Base-by-base conservation (phyloP, 2,329 filamentous ascomycete genomes). In the Setomelanomma holmii region DNA sequence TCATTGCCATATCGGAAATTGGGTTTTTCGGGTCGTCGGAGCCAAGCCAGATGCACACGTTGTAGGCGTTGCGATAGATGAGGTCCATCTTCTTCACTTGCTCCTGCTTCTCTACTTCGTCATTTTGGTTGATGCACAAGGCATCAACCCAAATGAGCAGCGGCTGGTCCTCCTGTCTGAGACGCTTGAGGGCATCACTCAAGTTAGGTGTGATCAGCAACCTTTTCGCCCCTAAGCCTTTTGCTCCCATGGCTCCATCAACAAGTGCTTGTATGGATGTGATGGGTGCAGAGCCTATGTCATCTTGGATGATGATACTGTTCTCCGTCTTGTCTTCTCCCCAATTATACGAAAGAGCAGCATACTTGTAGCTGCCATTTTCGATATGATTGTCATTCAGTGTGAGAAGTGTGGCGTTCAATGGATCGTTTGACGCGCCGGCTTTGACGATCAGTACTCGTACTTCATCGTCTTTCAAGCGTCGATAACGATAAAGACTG, bases 101-200 rank as follows among this genome's bases (percentile, higher is more conserved):
- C 12, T 46, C 7, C 0, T 44, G 36, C 21, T 49, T 49, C 40
- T 60, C 57, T 3, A 43, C 17, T 17, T 38, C 23, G 21, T 60
- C 55, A n/a, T 17, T 22, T 19, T 60, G 57, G 20, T 60, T 58
- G 34, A 60, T 58, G 27, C 57, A 60, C 4, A 60, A 23, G 8
- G 45, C 50, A 35, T 60, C 57, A 5, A 55, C 47, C 49, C 49
- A 51, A 2, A 47, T 11, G 3, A n/a, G 16, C 8, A 39, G 20
- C 5, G 7, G 3, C 4, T 16, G 1, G 1, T 20, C 36, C 7
- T 49, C 24, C 4, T 43, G 8, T n/a, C 46, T 39, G 20, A 52
- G 34, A 12, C 19, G n/a, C 4, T 33, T 35, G 11, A 52, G 30
- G 8, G 49, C 49, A 12, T 52, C 27, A 12, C 40, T 8, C 4